Conservation (phyloP, 2,329 filamentous ascomycete species). For the Cryoendolithus antarcticus region DNA sequence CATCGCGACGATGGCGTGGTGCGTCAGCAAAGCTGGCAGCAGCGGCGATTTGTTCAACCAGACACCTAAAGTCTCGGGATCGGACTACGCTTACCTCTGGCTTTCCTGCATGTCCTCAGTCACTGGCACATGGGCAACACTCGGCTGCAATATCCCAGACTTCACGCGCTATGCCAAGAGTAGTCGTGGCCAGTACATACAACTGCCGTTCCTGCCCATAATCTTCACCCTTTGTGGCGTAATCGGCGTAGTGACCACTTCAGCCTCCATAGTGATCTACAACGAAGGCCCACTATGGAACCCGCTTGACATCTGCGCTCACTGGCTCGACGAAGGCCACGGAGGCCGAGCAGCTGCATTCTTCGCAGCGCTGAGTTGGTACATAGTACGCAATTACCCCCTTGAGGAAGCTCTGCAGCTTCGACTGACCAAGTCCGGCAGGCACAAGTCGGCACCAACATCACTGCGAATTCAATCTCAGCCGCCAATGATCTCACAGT, state of each 20-base stretch:
- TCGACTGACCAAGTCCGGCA: conserved; percentile 19
- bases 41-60: conserved; percentile 56
- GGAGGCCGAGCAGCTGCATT: conserved; percentile 38
- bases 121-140: conserved; percentile 28
- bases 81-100: conserved; percentile 25
- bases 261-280: conserved; percentile 33
- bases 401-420: conserved; percentile 24
- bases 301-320: conserved; percentile 31
- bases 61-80: conserved; percentile 20
- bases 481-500: conserved; percentile 31
- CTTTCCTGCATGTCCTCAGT: conserved; percentile 31
- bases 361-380: conserved; percentile 33
- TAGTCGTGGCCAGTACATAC: conserved; percentile 62
- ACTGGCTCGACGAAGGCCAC: conserved; percentile 29
- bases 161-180: conserved; percentile 44
- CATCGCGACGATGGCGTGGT: conserved; percentile 25
- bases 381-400: conserved; percentile 17
- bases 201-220: conserved; percentile 51
- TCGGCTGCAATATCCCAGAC: conserved; percentile 36
- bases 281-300: conserved; percentile 33
- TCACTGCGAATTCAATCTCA: conserved; percentile 30
- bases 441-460: conserved; percentile 37
- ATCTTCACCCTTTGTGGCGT: conserved; percentile 59
- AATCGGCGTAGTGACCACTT: conserved; percentile 40
- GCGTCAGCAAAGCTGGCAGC: conserved; percentile 23